phyloP scores from a whole-genome alignment of 306 rosid genomes.

The Gynostemma pentaphyllum region DNA sequence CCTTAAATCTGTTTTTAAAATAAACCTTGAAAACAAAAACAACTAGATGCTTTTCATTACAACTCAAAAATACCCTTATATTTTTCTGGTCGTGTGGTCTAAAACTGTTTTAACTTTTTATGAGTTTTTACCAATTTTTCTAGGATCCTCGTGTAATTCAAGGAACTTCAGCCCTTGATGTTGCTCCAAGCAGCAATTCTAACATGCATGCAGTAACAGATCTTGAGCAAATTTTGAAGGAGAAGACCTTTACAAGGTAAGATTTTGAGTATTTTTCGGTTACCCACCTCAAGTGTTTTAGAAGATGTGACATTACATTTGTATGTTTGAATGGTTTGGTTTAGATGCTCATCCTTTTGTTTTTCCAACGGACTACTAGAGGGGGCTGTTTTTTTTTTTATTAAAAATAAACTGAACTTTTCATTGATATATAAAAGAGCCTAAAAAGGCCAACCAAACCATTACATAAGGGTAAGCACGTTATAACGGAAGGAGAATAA shows the following conservation, averaged over 20 bases:
- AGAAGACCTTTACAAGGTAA: slow-evolving; percentile 82
- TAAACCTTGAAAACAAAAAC: too few species aligned
- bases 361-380: too few species aligned
- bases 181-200: slow-evolving; percentile 24
- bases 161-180: slow-evolving; percentile 22
- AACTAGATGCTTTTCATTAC: too few species aligned
- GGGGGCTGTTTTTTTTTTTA: too few species aligned
- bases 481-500: too few species aligned
- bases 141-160: slow-evolving; percentile 33
- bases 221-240: slow-evolving; percentile 69
- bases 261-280: slow-evolving; percentile 13
- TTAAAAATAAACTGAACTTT: too few species aligned
- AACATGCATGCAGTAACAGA: slow-evolving; percentile 41
- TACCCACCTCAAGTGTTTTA: background rate
- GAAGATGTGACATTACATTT: background rate
- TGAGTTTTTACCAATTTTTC: background rate
- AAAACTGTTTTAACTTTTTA: background rate
- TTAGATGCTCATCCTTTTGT: background rate
- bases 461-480: too few species aligned
- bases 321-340: background rate
- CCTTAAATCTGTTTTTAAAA: too few species aligned
- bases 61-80: too few species aligned
- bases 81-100: background rate
- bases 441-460: too few species aligned
- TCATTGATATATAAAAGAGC: too few species aligned